Evolutionary conservation across 345 rosid species (phyloP).

Genomic region (Aquilaria yunnanensis): DNA sequence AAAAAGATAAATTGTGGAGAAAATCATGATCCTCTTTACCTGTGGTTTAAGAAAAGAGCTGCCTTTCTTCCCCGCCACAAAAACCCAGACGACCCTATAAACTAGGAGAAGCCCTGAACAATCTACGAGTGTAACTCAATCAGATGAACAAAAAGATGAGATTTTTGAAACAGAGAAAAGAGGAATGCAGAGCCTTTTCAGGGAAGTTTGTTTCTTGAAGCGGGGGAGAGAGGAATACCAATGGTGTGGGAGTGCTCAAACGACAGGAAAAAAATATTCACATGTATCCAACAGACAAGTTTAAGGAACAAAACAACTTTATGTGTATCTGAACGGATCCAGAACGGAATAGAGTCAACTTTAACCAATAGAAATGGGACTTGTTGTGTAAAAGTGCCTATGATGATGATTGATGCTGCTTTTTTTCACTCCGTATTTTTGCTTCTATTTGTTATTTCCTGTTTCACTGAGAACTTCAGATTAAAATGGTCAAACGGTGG

Average conservation of each 20-base stretch:
- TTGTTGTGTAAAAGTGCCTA: conserved; percentile 17
- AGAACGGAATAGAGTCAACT: conserved; percentile 8
- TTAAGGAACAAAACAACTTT: conserved; percentile 9
- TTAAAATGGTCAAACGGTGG: too few relatives aligned
- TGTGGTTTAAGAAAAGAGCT: conserved; percentile 25
- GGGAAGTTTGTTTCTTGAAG: conserved; percentile 2
- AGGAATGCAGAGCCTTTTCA: not conserved
- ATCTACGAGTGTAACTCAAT: not conserved
- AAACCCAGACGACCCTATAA: conserved; percentile 18
- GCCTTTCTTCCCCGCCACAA: conserved; percentile 19
- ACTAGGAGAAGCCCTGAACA: not conserved
- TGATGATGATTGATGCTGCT: conserved; percentile 11
- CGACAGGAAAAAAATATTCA: conserved; percentile 10
- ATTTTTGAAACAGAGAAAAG: not conserved
- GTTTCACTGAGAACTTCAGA: too few relatives aligned
- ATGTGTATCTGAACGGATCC: conserved; percentile 14
- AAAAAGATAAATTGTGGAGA: not conserved
- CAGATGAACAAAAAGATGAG: conserved; percentile 1
- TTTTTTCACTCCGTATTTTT: not conserved
- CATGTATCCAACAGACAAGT: conserved; percentile 11
- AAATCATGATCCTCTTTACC: conserved; percentile 17
- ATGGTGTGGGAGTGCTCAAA: not conserved
- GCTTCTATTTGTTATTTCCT: too few relatives aligned
- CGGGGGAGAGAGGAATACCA: conserved; percentile 4
- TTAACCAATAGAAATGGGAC: conserved; percentile 15